These are phyloP conservation scores for Hypoxylon rickii DNA, from an alignment of 495 filamentous ascomycete genomes.

Conservation along the genomic window DNA sequence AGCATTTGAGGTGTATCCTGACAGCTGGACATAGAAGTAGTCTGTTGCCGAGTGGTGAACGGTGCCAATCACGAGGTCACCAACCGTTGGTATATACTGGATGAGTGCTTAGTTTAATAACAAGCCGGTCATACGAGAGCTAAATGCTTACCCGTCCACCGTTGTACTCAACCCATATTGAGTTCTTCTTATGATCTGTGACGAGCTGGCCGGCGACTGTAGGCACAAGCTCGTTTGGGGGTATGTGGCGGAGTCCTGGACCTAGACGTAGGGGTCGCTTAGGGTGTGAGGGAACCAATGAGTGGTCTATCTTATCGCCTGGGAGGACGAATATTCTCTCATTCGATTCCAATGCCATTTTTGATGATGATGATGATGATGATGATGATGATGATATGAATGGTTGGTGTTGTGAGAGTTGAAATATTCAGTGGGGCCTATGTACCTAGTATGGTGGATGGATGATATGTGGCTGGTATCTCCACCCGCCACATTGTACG, in stretches of 20 bases:
- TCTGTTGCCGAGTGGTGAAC: constrained; percentile 76
- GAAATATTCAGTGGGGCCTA: constrained; percentile 21
- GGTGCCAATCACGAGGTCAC: constrained; percentile 85
- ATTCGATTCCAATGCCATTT: constrained; percentile 48
- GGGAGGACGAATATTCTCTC: constrained; percentile 69
- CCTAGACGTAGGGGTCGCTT: constrained; percentile 78
- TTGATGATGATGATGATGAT: not conserved
- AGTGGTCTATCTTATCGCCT: constrained; percentile 71
- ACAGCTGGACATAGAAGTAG: constrained; percentile 65
- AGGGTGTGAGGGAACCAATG: constrained; percentile 65
- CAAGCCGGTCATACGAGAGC: not conserved
- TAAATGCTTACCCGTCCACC: constrained; percentile 59
- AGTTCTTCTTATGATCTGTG: constrained; percentile 76
- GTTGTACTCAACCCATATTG: constrained; percentile 75
- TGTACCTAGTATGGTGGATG: too few species aligned
- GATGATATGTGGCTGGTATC: constrained; percentile 17
- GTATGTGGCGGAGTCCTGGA: constrained; percentile 77
- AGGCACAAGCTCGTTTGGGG: constrained; percentile 69
- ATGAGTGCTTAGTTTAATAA: not conserved
- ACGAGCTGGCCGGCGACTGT: constrained; percentile 79
- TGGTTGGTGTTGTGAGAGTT: constrained; percentile 2
- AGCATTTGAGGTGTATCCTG: constrained; percentile 71
- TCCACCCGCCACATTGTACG: too few species aligned
- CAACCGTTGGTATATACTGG: constrained; percentile 75
- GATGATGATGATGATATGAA: constrained; percentile 18